Percentiles rank a stretch among this genome's conserved stretches.
Conservation (phyloP, 1,139 yeast genomes). For the Trichomonascaceae sp. region DNA sequence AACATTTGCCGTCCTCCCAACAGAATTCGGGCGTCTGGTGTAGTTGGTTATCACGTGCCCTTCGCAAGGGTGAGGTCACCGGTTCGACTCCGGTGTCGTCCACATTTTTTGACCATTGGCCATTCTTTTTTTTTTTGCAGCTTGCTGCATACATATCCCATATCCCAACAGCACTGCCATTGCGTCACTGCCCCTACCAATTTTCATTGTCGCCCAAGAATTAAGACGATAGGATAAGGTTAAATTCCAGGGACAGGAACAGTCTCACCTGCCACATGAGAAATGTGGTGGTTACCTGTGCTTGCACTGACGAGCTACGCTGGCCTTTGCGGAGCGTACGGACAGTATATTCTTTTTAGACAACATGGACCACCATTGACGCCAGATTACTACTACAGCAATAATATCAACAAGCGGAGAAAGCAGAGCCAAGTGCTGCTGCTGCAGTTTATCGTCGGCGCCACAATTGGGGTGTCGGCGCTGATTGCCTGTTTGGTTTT, state of each 20-base stretch:
- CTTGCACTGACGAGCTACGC: background rate
- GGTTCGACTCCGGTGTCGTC: constrained; percentile 14
- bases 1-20: too few species aligned
- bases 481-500: constrained; percentile 26
- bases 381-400: too few species aligned
- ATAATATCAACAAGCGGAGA: too few species aligned
- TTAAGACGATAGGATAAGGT: too few species aligned
- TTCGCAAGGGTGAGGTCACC: constrained; percentile 16
- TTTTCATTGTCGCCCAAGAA: too few species aligned
- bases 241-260: too few species aligned
- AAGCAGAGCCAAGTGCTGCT: too few species aligned
- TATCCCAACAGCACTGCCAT: too few species aligned
- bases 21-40: constrained; percentile 16
- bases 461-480: constrained; percentile 6
- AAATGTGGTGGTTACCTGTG: background rate
- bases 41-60: constrained; percentile 15
- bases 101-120: constrained; percentile 8
- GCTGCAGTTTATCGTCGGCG: background rate
- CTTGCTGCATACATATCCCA: too few species aligned
- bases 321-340: background rate
- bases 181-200: too few species aligned
- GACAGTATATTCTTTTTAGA: background rate
- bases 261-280: too few species aligned
- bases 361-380: too few species aligned
- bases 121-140: background rate